phyloP scores from a whole-genome alignment of 257 asterid species.

The Solanum bulbocastanum region DNA sequence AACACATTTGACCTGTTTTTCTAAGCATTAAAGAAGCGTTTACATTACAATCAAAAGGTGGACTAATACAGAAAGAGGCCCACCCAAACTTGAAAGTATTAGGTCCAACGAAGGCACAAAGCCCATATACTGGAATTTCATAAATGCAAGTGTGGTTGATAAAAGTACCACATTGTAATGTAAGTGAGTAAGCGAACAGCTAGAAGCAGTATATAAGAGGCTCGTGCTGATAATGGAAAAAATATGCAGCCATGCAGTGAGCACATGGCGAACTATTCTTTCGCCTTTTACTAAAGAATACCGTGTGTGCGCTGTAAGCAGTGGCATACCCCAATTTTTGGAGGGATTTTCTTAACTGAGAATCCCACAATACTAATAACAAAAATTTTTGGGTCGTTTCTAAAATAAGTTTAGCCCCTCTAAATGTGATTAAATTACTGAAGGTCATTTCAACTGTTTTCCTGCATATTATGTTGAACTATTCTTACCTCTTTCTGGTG shows the following conservation, averaged over 20 bases:
- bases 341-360: neutral
- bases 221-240: fast-evolving
- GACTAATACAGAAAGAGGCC: neutral
- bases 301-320: neutral
- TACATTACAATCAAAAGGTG: neutral
- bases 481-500: neutral
- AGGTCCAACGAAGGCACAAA: neutral
- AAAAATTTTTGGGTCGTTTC: neutral
- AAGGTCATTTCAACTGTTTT: neutral
- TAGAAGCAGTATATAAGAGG: neutral
- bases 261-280: neutral
- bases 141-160: neutral
- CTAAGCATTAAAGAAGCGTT: neutral
- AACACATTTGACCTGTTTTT: neutral
- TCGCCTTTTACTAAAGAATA: neutral
- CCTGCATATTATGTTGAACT: no score
- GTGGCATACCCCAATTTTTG: neutral
- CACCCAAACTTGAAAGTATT: neutral
- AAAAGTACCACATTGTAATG: neutral
- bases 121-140: neutral
- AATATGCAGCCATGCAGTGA: neutral
- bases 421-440: neutral
- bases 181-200: neutral
- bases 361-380: neutral
- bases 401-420: neutral